Conservation (phyloP, 495 filamentous ascomycete species). For the Parmelia sp. region DNA sequence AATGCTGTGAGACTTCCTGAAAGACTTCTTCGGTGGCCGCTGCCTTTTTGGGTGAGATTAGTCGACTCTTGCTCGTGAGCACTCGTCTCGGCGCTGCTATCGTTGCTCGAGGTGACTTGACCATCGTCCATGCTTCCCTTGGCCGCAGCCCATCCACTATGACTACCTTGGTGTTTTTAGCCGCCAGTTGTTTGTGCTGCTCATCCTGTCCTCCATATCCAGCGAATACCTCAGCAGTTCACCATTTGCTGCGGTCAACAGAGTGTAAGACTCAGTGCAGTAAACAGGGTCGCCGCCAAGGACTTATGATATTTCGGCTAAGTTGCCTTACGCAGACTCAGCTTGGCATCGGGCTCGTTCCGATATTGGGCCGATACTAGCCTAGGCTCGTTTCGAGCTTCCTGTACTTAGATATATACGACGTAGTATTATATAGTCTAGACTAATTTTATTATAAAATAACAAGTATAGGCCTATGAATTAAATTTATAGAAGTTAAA, state of each 20-base stretch:
- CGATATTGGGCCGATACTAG: no score
- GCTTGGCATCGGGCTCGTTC: no score
- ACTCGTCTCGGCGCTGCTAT: constrained; percentile 10
- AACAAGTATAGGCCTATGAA: no score
- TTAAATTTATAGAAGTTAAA: no score
- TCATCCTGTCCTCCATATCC: constrained; percentile 9
- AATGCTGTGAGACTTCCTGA: constrained; percentile 58
- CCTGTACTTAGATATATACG: no score
- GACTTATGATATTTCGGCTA: no score
- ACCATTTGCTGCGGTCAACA: neutral
- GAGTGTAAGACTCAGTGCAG: no score
- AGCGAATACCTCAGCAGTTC: neutral
- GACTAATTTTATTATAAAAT: no score
- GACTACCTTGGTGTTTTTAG: constrained; percentile 10
- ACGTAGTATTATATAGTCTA: no score
- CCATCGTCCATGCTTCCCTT: constrained; percentile 16
- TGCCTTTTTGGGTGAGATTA: constrained; percentile 25
- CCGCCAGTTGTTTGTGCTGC: neutral
- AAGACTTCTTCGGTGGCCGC: constrained; percentile 55
- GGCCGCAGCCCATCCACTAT: constrained; percentile 1
- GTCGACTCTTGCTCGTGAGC: constrained; percentile 16
- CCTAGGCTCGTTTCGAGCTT: no score
- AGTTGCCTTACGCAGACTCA: no score
- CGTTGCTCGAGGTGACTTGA: constrained; percentile 9
- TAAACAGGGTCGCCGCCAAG: no score